Evolutionary conservation across 2,329 filamentous ascomycete genomes (phyloP).

Genomic region (Colletotrichum nymphaeae): DNA sequence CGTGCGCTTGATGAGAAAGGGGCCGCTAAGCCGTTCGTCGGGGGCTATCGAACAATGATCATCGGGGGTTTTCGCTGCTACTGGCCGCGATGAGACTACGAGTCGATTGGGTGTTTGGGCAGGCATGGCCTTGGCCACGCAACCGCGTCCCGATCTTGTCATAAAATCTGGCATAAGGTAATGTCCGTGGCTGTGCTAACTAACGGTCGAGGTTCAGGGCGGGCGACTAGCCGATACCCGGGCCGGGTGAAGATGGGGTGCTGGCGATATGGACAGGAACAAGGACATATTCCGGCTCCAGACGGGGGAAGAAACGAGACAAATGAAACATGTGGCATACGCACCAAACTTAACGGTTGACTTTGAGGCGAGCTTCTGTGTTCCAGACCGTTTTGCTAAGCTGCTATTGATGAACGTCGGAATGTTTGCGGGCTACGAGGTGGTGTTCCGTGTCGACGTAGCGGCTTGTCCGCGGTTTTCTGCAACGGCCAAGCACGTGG

Average conservation of each 20-base stretch:
- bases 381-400: background rate
- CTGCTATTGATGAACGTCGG: background rate
- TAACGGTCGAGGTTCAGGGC: background rate
- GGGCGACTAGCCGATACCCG: conserved; percentile 10
- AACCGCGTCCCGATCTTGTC: conserved; percentile 30
- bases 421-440: background rate
- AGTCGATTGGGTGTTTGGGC: conserved; percentile 16
- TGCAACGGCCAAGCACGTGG: conserved; percentile 27
- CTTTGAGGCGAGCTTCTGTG: background rate
- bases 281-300: background rate
- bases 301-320: background rate
- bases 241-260: background rate
- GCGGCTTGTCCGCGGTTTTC: conserved; percentile 14
- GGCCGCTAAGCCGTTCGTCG: conserved; percentile 28
- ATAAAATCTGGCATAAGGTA: conserved; percentile 29
- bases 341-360: background rate
- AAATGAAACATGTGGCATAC: conserved; percentile 6
- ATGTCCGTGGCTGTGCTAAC: conserved; percentile 25
- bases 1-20: conserved; percentile 28
- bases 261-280: background rate
- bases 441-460: conserved; percentile 3
- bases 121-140: conserved; percentile 35
- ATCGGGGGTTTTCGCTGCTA: conserved; percentile 33
- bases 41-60: conserved; percentile 33
- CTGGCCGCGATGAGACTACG: conserved; percentile 18